phyloP scores from a whole-genome alignment of 331 rosid species.

The Phaseolus coccineus region DNA sequence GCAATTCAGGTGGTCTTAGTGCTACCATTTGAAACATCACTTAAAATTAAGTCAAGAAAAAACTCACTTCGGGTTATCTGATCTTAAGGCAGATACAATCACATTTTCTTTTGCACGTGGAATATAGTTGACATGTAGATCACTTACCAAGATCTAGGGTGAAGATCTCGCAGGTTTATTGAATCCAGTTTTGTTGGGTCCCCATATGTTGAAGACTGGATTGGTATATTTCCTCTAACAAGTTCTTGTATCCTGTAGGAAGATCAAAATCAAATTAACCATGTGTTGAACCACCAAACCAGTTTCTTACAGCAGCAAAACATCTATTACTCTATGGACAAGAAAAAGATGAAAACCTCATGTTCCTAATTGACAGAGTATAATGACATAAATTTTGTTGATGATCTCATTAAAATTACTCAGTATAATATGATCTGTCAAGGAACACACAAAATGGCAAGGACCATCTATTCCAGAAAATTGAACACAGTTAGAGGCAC shows the following conservation, averaged over 20 bases:
- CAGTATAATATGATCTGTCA: slow-evolving; percentile 3
- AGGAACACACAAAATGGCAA: slow-evolving; percentile 7
- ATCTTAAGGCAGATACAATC: slow-evolving; percentile 17
- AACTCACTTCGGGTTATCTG: neutral
- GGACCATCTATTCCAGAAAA: neutral
- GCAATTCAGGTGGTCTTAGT: slow-evolving; percentile 48
- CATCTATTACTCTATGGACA: neutral
- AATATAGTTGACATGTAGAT: slow-evolving; percentile 20
- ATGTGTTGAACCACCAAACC: neutral
- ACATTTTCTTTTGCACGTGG: slow-evolving; percentile 11
- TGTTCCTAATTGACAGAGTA: slow-evolving; percentile 15
- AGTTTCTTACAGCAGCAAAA: neutral
- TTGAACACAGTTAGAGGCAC: neutral
- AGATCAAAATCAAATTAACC: slow-evolving; percentile 44
- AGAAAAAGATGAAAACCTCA: neutral
- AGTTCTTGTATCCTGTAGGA: slow-evolving; percentile 74
- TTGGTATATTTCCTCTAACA: slow-evolving; percentile 53
- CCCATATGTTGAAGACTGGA: slow-evolving; percentile 59
- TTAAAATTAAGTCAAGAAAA: slow-evolving; percentile 28
- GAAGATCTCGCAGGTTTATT: slow-evolving; percentile 67
- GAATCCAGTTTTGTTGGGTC: slow-evolving; percentile 69
- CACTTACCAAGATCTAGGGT: slow-evolving; percentile 83
- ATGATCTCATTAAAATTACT: slow-evolving; percentile 10
- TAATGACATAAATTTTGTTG: neutral
- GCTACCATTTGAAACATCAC: slow-evolving; percentile 41